Conservation (phyloP, 768 basidiomycete species). For the Pisolithus orientalis region DNA sequence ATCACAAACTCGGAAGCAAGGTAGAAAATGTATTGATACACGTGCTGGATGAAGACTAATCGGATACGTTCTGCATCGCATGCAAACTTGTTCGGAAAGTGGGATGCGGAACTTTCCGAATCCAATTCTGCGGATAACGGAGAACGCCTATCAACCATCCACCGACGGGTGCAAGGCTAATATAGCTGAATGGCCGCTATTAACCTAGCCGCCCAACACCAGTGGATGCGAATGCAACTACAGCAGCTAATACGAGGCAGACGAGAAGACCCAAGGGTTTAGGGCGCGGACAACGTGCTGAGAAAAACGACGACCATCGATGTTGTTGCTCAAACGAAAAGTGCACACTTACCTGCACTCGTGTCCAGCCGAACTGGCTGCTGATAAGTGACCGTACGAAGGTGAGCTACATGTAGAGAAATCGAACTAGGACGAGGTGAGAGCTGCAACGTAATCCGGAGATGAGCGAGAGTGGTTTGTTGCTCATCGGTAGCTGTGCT, state of each 20-base stretch:
- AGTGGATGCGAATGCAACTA: neutral
- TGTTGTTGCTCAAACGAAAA: neutral
- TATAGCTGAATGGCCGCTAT: neutral
- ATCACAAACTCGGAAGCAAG: neutral
- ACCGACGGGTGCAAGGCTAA: neutral
- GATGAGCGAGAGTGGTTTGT: constrained; percentile 9
- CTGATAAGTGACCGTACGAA: constrained; percentile 22
- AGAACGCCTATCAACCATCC: too few relatives aligned
- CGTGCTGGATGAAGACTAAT: neutral
- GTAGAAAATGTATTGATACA: neutral
- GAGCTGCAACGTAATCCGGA: constrained; percentile 24
- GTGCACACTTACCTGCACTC: constrained; percentile 10
- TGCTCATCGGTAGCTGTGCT: neutral
- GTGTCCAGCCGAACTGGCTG: constrained; percentile 11
- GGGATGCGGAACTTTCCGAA: neutral
- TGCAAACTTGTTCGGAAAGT: neutral
- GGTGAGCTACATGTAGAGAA: constrained; percentile 16
- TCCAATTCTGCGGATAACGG: neutral
- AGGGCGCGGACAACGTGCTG: neutral
- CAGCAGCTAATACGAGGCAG: neutral
- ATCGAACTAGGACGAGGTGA: constrained; percentile 18
- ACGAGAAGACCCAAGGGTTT: neutral
- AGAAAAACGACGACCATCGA: neutral
- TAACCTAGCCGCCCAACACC: neutral
- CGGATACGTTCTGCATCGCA: neutral